Percentiles rank a stretch among this genome's conserved stretches.
These are phyloP conservation scores for Hippophae gyantsensis DNA, from an alignment of 306 rosid species.

Conservation along the genomic window DNA sequence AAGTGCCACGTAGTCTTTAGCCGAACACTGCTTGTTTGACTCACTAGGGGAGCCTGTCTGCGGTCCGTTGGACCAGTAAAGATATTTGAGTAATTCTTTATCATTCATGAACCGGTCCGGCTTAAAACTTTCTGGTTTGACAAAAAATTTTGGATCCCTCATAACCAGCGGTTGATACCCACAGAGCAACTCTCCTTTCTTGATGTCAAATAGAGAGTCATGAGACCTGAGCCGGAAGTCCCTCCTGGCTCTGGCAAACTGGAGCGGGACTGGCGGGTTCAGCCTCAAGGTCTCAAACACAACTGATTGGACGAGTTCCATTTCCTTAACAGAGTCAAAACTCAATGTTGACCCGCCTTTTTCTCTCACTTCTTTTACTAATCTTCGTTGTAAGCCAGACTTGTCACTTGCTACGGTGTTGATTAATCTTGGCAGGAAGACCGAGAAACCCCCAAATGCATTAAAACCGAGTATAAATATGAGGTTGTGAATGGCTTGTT, in stretches of 20 bases:
- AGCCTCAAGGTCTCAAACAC: conserved; percentile 77
- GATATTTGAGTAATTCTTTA: conserved; percentile 44
- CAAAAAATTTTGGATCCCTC: conserved; percentile 52
- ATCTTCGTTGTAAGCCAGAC: conserved; percentile 43
- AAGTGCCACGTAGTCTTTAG: conserved; percentile 53
- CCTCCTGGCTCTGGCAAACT: conserved; percentile 70
- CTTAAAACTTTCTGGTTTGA: conserved; percentile 59
- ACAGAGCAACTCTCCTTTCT: conserved; percentile 81
- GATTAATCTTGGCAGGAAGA: conserved; percentile 55
- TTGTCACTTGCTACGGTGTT: conserved; percentile 27
- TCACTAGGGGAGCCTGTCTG: conserved; percentile 47
- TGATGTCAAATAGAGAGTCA: conserved; percentile 43
- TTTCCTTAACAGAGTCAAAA: conserved; percentile 45
- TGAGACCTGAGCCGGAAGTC: conserved; percentile 59
- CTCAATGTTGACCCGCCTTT: conserved; percentile 48
- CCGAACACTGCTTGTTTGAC: conserved; percentile 78
- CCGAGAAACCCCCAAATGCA: conserved; percentile 73
- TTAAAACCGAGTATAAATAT: conserved; percentile 79
- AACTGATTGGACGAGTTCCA: conserved; percentile 55
- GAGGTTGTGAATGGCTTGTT: conserved; percentile 66
- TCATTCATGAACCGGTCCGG: conserved; percentile 62
- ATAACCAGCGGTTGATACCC: conserved; percentile 68
- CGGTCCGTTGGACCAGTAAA: conserved; percentile 94
- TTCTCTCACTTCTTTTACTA: conserved; percentile 52
- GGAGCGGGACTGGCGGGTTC: conserved; percentile 81